These are phyloP conservation scores for Crucibulum laeve DNA, from an alignment of 768 basidiomycete genomes.

Conservation along the genomic window DNA sequence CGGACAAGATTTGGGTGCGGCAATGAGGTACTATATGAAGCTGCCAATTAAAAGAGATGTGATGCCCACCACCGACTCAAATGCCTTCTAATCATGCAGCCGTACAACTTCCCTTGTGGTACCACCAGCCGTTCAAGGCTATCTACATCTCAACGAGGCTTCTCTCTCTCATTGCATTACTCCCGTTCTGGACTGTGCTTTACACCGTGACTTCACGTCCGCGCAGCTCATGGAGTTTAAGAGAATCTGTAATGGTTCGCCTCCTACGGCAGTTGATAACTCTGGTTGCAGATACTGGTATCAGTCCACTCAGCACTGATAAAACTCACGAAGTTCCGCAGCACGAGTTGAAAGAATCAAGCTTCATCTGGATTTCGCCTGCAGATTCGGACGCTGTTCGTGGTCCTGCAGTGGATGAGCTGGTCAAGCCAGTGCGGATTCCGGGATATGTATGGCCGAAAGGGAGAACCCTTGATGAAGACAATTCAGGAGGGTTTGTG, in stretches of 20 bases:
- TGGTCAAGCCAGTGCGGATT: slow-evolving; percentile 12
- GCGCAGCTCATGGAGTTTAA: slow-evolving; percentile 16
- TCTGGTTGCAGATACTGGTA: slow-evolving; percentile 11
- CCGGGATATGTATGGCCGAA: slow-evolving; percentile 21
- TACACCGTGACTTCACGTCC: slow-evolving; percentile 12
- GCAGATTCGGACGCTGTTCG: slow-evolving; percentile 6
- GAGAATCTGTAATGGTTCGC: slow-evolving; percentile 12
- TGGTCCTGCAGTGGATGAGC: slow-evolving; percentile 12
- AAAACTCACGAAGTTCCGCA: slow-evolving; percentile 16
- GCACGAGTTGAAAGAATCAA: slow-evolving; percentile 14
- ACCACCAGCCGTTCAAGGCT: background rate
- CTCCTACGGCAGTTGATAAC: slow-evolving; percentile 17
- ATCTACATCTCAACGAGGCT: slow-evolving; percentile 7
- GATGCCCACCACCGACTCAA: no score
- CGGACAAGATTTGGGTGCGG: no score
- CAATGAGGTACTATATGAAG: no score
- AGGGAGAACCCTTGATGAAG: slow-evolving; percentile 4
- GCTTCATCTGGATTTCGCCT: slow-evolving; percentile 17
- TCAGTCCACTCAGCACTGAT: slow-evolving; percentile 5
- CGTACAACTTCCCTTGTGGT: background rate
- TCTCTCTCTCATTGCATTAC: slow-evolving; percentile 8
- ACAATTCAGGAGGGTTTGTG: slow-evolving; percentile 13
- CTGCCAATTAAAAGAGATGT: no score
- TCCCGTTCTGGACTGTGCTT: slow-evolving; percentile 13
- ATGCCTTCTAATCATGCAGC: no score